Base-by-base conservation (phyloP, 164 flowering plant species). In the Platanus orientalis region DNA sequence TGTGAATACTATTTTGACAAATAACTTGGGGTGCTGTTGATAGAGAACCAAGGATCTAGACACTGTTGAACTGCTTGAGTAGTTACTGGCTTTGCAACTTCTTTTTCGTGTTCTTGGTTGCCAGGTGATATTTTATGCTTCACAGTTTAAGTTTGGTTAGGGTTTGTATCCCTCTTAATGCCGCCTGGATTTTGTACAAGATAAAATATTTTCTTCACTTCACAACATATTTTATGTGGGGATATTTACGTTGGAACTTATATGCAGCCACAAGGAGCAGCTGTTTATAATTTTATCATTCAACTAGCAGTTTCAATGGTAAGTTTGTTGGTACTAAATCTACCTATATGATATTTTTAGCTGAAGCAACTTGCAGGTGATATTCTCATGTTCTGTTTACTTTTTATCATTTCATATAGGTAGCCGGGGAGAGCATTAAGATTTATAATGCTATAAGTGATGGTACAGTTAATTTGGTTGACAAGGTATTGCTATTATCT, bases 241-340 rank as follows among this genome's bases (percentile, higher is more conserved):
- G 36, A 17, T 7, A 21, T 28, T 62, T 30, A 49, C 40, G 19
- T 49, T 50, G 49, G 24, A 66, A 60, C 23, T 61, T 69, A 26
- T 76, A 24, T 84, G 74, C 91, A 95, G 99, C 97, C 99, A 57
- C 87, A 88, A 79, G 98, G 95, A 52, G 97, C 96, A 64, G 87
- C 94, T 32, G 78, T 83, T 68, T 77, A 84, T 66, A 92, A 92
- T 70, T 83, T 78, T 68, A 80, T 92, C 7, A 88, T 95, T 67
- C 98, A 90, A 67, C 71, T 88, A 28, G 96, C 96, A 60, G 85
- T 95, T 61, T 77, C 96, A 50, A 76, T 95, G 97, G 99, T 95
- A 64, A 54, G 83, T 27, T 44, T 70, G 24, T 51, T 48, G 51
- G n/a, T 25, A 2, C 50, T 25, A 1, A 19, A 32, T 19, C 40